Evolutionary conservation across 2,329 filamentous ascomycete species (phyloP).

Genomic region (Apiospora koreana): DNA sequence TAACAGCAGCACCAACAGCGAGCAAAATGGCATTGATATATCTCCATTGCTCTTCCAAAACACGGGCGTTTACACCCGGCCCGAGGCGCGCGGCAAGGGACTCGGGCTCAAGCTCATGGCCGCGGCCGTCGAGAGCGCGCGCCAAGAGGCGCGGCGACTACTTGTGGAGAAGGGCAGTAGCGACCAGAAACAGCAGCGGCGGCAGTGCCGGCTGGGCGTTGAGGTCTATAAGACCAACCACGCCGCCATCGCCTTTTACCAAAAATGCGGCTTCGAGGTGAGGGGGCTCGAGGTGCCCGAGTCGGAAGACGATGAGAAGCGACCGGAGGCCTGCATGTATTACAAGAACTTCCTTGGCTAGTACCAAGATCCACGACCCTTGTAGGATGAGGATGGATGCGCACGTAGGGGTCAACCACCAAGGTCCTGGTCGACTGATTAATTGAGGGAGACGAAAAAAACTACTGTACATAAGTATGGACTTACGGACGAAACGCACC

Average conservation of each 20-base stretch:
- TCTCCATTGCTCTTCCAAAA: constrained; percentile 12
- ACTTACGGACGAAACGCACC: not conserved
- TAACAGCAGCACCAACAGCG: not conserved
- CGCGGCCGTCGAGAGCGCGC: constrained; percentile 28
- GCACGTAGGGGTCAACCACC: no score
- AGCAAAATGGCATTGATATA: constrained; percentile 15
- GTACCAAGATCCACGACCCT: not conserved
- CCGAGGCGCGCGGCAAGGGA: constrained; percentile 36
- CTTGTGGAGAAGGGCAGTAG: not conserved
- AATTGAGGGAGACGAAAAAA: no score
- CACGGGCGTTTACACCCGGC: constrained; percentile 39
- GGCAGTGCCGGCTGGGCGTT: constrained; percentile 30
- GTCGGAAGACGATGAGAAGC: not conserved
- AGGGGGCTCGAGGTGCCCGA: constrained; percentile 17
- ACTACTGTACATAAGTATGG: no score
- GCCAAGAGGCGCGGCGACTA: constrained; percentile 17
- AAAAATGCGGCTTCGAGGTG: constrained; percentile 35
- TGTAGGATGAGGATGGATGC: no score
- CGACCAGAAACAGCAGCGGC: constrained; percentile 8
- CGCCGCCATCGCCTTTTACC: constrained; percentile 34
- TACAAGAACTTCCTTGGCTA: constrained; percentile 10
- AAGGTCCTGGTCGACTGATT: no score
- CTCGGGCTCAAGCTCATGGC: constrained; percentile 35
- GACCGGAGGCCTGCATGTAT: constrained; percentile 25
- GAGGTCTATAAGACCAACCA: constrained; percentile 36